Conservation (phyloP, 179 eudicot species). For the Beta corolliflora region DNA sequence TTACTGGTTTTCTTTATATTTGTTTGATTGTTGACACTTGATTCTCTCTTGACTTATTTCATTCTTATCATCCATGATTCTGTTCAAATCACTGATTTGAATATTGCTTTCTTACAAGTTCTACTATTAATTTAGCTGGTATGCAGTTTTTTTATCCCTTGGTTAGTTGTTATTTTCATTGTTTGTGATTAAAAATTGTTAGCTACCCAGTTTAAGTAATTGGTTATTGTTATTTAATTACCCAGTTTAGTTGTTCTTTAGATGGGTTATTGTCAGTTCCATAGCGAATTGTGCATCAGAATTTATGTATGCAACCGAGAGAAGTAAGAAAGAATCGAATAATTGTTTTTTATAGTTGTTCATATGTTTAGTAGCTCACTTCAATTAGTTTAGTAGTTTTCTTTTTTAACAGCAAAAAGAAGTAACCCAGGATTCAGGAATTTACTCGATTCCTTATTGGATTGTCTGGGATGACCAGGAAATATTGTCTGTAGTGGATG, state of each 20-base stretch:
- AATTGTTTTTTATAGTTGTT: not conserved
- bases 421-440: not conserved
- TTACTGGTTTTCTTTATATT: not conserved
- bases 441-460: not conserved
- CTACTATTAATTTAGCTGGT: not conserved
- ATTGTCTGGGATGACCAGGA: not conserved
- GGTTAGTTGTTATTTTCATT: not conserved
- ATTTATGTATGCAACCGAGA: too few species aligned
- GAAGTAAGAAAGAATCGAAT: too few species aligned
- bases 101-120: not conserved
- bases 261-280: not conserved
- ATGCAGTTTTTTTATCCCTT: not conserved
- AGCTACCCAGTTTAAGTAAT: not conserved
- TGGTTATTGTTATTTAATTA: too few species aligned
- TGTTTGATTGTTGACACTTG: constrained; percentile 1
- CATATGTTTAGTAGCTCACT: not conserved
- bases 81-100: not conserved
- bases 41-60: not conserved
- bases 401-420: not conserved
- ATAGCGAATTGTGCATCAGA: too few species aligned
- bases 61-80: not conserved
- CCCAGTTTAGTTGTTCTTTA: not conserved
- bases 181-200: not conserved
- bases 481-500: not conserved
- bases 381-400: not conserved